Conservation (phyloP, 768 basidiomycete genomes). For the Dacryopinax spathularia region DNA sequence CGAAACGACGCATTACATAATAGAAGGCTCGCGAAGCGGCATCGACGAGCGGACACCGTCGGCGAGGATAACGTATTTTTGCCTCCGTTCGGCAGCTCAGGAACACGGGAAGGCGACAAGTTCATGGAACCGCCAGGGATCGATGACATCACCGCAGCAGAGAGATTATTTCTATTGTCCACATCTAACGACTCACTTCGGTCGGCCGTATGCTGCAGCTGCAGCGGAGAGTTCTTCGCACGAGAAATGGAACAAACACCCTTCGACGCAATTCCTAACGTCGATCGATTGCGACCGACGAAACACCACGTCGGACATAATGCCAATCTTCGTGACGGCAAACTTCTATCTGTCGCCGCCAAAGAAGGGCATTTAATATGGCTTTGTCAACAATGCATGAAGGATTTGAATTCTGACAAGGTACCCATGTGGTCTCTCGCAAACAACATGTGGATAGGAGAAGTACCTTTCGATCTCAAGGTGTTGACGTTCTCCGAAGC, state of each 20-base stretch:
- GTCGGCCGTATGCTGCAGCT: too few relatives aligned
- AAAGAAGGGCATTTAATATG: background rate
- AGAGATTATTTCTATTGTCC: too few relatives aligned
- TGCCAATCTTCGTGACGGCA: background rate
- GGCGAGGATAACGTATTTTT: too few relatives aligned
- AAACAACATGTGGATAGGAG: conserved; percentile 31
- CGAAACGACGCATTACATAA: too few relatives aligned
- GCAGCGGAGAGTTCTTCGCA: background rate
- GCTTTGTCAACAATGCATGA: background rate
- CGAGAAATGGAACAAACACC: background rate
- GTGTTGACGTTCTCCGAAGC: conserved; percentile 27
- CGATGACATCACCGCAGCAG: too few relatives aligned
- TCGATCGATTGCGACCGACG: background rate
- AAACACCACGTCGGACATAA: background rate
- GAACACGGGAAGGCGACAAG: too few relatives aligned
- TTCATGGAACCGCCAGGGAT: too few relatives aligned
- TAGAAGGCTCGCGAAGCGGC: too few relatives aligned
- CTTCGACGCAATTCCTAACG: background rate
- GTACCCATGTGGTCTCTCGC: conserved; percentile 17
- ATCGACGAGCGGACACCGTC: too few relatives aligned
- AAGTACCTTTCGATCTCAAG: conserved; percentile 20
- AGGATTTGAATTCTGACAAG: background rate
- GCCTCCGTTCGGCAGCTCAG: too few relatives aligned
- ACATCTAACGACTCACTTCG: too few relatives aligned
- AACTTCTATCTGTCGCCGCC: background rate